A percentile compares a stretch with the other conserved stretches of the same genome.
These are phyloP conservation scores for Citrus inodora DNA, from an alignment of 345 rosid species.

Conservation along the genomic window DNA sequence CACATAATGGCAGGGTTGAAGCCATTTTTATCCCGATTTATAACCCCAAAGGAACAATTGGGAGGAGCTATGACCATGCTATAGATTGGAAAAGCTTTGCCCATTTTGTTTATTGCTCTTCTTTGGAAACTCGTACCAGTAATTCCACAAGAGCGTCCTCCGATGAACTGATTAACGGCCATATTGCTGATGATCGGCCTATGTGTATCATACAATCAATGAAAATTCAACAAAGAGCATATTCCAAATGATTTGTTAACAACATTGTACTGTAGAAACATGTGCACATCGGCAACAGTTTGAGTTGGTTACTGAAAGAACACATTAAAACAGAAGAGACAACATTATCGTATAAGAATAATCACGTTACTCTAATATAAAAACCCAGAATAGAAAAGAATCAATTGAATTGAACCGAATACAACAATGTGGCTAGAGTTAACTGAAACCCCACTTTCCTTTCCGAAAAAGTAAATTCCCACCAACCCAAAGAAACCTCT, in stretches of 20 bases:
- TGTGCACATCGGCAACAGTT: not conserved
- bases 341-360: not conserved
- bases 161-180: constrained; percentile 10
- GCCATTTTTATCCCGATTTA: not conserved
- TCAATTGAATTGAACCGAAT: not conserved
- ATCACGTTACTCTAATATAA: not conserved
- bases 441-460: not conserved
- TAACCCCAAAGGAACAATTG: not conserved
- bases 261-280: not conserved
- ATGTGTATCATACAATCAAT: not conserved
- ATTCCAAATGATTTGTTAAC: not conserved
- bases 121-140: not conserved
- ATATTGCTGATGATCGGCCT: constrained; percentile 9
- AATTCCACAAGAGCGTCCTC: constrained; percentile 13
- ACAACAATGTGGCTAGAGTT: not conserved
- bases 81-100: not conserved
- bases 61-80: not conserved
- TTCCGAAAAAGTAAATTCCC: not conserved
- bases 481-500: not conserved
- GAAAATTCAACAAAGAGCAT: not conserved
- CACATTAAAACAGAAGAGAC: not conserved
- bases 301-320: not conserved
- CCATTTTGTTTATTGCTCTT: constrained; percentile 9
- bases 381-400: not conserved
- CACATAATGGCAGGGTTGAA: constrained; percentile 19